Conservation (phyloP, 306 rosid species). For the Cercis canadensis region DNA sequence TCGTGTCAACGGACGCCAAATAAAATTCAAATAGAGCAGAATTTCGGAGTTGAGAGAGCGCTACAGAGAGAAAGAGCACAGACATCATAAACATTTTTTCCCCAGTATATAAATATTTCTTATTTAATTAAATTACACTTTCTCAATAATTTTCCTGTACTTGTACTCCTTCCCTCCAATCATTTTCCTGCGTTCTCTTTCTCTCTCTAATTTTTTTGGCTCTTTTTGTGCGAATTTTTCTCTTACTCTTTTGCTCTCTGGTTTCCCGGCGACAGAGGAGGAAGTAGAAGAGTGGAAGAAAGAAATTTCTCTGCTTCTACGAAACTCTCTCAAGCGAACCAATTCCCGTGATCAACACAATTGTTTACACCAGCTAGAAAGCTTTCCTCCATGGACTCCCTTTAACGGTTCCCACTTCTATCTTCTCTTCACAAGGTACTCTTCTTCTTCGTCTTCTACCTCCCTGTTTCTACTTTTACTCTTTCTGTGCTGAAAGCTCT, state of each 20-base stretch:
- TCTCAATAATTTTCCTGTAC: constrained; percentile 30
- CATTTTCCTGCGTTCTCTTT: constrained; percentile 51
- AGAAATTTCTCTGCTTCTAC: constrained; percentile 88
- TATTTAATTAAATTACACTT: background rate
- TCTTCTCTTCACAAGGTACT: constrained; percentile 39
- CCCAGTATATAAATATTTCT: background rate
- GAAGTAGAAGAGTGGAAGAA: constrained; percentile 92
- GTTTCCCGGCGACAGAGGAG: constrained; percentile 80
- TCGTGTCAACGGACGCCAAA: constrained; percentile 76
- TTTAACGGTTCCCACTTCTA: constrained; percentile 33
- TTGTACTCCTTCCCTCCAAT: constrained; percentile 69
- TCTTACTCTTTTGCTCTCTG: constrained; percentile 46
- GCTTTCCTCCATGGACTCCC: constrained; percentile 42
- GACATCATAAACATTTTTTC: background rate
- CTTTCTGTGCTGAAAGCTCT: constrained; percentile 28
- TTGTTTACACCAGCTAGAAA: constrained; percentile 32
- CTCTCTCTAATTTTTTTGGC: constrained; percentile 16
- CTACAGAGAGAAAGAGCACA: constrained; percentile 11
- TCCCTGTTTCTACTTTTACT: background rate
- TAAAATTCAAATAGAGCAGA: constrained; percentile 49
- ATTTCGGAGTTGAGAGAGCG: constrained; percentile 20
- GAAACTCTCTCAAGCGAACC: constrained; percentile 53
- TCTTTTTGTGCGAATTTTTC: constrained; percentile 44
- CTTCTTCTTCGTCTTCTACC: constrained; percentile 6
- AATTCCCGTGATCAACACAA: constrained; percentile 49